Percentiles rank a stretch among this genome's conserved stretches.
These are phyloP conservation scores for Colletotrichum simmondsii DNA, from an alignment of 2,329 filamentous ascomycete genomes.

Conservation along the genomic window DNA sequence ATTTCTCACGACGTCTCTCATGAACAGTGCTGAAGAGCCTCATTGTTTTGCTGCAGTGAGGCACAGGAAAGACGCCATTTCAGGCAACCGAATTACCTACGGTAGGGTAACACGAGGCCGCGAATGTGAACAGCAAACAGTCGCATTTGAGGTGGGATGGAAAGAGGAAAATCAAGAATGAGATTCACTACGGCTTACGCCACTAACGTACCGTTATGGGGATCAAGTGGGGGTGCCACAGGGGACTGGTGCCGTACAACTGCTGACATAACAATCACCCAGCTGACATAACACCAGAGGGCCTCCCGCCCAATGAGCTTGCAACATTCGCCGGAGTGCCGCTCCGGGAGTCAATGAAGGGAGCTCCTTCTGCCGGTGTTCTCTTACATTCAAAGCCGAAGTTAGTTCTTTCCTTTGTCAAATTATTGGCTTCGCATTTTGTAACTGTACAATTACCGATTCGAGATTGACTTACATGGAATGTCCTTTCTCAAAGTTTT, in stretches of 20 bases:
- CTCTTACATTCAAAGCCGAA: fast-evolving
- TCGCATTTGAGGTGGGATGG: neutral
- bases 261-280: neutral
- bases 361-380: neutral
- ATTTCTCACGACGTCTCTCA: neutral
- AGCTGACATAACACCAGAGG: no score
- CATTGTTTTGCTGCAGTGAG: neutral
- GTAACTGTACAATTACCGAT: no score
- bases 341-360: neutral
- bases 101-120: neutral
- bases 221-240: neutral
- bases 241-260: neutral
- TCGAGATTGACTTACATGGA: no score
- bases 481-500: no score
- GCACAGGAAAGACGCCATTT: neutral
- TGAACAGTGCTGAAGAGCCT: neutral
- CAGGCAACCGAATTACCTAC: neutral
- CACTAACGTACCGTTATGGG: no score
- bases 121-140: neutral
- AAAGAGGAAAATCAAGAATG: neutral
- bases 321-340: neutral
- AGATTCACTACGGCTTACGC: neutral
- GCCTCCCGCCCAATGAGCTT: neutral
- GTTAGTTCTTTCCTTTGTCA: no score
- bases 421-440: no score